phyloP scores from a whole-genome alignment of 495 filamentous ascomycete genomes.

The Podospora pseudoanserina region DNA sequence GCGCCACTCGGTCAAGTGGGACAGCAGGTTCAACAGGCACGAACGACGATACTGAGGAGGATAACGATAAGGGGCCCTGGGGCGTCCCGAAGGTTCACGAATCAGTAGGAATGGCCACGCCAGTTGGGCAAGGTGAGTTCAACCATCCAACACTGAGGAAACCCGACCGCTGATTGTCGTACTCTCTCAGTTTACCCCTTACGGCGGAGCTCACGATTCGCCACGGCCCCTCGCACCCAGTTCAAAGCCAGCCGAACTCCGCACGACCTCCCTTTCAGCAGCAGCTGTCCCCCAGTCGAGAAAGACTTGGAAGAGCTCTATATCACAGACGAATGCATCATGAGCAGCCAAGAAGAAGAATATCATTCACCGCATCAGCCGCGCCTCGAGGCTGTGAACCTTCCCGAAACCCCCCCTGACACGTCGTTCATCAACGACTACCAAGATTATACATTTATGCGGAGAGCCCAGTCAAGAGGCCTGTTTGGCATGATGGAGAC shows the following conservation, averaged over 20 bases:
- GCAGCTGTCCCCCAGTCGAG: background rate
- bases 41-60: background rate
- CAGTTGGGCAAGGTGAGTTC: background rate
- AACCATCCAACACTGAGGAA: background rate
- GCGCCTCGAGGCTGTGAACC: background rate
- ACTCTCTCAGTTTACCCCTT: background rate
- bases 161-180: background rate
- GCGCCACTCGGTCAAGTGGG: background rate
- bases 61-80: background rate
- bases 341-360: background rate
- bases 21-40: background rate
- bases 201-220: background rate
- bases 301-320: background rate
- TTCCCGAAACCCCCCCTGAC: background rate
- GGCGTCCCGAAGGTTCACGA: background rate
- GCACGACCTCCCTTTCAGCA: background rate
- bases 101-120: background rate
- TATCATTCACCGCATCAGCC: background rate
- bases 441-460: background rate
- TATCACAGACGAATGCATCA: background rate
- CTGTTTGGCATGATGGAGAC: constrained; percentile 13
- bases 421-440: background rate
- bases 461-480: background rate
- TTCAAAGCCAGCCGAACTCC: background rate
- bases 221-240: background rate